Evolutionary conservation across 2,329 filamentous ascomycete species (phyloP).

Genomic region (Aspergillus puulaauensis): DNA sequence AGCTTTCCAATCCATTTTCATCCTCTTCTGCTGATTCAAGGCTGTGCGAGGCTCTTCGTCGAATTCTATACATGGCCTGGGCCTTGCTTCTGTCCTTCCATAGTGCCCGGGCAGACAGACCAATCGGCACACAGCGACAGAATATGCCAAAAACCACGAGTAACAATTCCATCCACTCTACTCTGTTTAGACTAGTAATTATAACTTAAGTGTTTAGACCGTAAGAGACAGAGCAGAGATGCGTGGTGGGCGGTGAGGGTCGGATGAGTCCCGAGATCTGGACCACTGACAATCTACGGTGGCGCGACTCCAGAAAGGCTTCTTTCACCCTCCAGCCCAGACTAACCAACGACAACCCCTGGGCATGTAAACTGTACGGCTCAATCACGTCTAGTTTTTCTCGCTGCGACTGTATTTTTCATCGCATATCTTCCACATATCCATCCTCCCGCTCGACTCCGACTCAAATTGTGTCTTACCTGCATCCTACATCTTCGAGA

Average conservation of each 20-base stretch:
- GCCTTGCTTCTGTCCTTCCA: slow-evolving; percentile 1
- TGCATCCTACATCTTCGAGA: background rate
- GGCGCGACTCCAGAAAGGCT: slow-evolving; percentile 4
- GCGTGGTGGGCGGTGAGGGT: slow-evolving; percentile 7
- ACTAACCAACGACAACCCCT: background rate
- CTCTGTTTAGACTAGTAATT: too few relatives aligned
- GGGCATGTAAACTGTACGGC: slow-evolving; percentile 2
- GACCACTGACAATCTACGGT: slow-evolving; percentile 6
- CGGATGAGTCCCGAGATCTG: slow-evolving; percentile 7
- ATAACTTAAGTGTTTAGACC: too few relatives aligned
- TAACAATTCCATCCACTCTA: background rate
- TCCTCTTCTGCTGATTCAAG: background rate
- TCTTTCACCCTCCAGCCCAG: background rate
- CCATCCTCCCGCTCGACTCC: background rate
- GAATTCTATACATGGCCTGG: background rate
- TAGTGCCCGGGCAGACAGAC: background rate
- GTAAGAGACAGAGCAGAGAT: background rate
- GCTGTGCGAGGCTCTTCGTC: background rate
- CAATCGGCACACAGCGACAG: background rate
- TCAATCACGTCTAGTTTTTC: background rate
- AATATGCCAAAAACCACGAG: background rate
- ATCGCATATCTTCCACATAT: background rate
- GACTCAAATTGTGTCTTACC: background rate
- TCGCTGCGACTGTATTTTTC: background rate
- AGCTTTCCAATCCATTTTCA: background rate